These are phyloP conservation scores for Hemisphaericaspora xylanilytica DNA, from an alignment of 1,139 yeast species.

Conservation along the genomic window DNA sequence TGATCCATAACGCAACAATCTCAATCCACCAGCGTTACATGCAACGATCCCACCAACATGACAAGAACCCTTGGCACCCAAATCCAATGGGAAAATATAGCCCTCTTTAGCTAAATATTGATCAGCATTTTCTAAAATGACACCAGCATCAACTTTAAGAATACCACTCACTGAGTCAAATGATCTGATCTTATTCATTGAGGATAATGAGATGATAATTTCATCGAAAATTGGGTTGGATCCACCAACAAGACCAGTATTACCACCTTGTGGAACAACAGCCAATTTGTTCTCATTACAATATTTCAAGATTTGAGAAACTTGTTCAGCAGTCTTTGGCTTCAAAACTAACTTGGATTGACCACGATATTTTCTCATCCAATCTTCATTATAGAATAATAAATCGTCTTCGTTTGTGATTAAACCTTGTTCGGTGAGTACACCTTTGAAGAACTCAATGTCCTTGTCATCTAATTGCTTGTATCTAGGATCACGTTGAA, in stretches of 20 bases:
- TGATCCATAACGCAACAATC: constrained; percentile 86
- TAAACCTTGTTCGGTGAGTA: constrained; percentile 51
- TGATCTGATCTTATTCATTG: constrained; percentile 74
- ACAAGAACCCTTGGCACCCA: constrained; percentile 97
- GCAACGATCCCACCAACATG: constrained; percentile 96
- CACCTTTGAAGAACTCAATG: constrained; percentile 56
- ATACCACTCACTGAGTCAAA: constrained; percentile 85
- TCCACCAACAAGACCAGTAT: constrained; percentile 96
- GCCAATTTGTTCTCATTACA: constrained; percentile 80
- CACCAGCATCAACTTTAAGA: constrained; percentile 87
- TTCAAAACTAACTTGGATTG: constrained; percentile 78
- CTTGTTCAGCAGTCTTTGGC: constrained; percentile 81
- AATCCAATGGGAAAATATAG: constrained; percentile 87
- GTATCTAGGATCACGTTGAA: constrained; percentile 45
- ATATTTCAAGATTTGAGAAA: constrained; percentile 71
- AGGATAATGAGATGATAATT: constrained; percentile 66
- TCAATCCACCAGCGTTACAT: constrained; percentile 93
- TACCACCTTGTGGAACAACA: constrained; percentile 96
- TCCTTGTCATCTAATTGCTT: constrained; percentile 54
- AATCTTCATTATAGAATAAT: constrained; percentile 79
- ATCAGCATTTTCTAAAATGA: constrained; percentile 84
- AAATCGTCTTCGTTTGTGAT: constrained; percentile 62
- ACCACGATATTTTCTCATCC: constrained; percentile 95
- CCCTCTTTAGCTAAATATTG: constrained; percentile 74
- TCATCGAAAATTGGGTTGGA: constrained; percentile 93